These are phyloP conservation scores for Sequoia sempervirens DNA, from an alignment of 75 land plant species.

Conservation along the genomic window DNA sequence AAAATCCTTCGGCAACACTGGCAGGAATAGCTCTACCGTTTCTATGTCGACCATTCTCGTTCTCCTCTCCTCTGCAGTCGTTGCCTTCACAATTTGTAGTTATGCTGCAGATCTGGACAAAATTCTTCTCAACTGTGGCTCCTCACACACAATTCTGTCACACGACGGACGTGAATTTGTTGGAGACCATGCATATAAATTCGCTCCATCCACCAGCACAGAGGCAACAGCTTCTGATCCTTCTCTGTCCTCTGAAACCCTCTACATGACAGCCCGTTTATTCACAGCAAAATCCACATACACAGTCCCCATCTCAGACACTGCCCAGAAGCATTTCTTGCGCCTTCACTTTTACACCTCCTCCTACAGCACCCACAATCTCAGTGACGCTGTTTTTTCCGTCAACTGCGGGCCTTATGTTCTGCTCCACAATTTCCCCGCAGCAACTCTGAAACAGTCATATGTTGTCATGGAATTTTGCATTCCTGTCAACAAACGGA, in stretches of 20 bases:
- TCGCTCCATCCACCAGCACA: background rate
- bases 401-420: background rate
- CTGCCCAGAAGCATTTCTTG: background rate
- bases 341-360: background rate
- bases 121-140: background rate
- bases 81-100: background rate
- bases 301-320: background rate
- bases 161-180: background rate
- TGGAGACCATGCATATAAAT: conserved; percentile 8
- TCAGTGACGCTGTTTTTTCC: background rate
- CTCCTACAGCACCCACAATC: background rate
- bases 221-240: background rate
- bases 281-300: background rate
- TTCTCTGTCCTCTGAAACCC: background rate
- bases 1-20: background rate
- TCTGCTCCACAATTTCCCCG: background rate
- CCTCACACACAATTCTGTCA: background rate
- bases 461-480: background rate
- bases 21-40: background rate
- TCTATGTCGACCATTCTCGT: background rate
- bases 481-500: background rate
- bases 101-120: background rate
- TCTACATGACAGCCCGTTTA: background rate
- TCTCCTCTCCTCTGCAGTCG: background rate
- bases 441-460: background rate